These are phyloP conservation scores for Pharnaceum exiguum DNA, from an alignment of 148 eudicot species.

Conservation along the genomic window DNA sequence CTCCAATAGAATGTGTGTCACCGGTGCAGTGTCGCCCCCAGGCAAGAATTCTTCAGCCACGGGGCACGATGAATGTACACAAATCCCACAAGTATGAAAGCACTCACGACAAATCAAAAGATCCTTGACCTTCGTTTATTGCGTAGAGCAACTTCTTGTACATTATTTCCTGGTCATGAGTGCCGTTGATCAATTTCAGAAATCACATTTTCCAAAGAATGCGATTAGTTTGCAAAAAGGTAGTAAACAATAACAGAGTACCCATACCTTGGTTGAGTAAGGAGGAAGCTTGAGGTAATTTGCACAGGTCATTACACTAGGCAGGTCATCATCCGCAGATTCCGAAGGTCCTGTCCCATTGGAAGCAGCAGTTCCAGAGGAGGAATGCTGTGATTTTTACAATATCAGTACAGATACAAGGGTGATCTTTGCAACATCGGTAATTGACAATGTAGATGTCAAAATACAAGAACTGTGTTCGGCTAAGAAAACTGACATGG, in stretches of 20 bases:
- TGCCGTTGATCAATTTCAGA: neutral
- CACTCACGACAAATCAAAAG: slow-evolving; percentile 70
- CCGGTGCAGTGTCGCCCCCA: too few species aligned
- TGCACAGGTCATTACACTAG: slow-evolving; percentile 99
- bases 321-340: slow-evolving; percentile 81
- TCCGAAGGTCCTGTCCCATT: slow-evolving; percentile 56
- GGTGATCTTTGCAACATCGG: too few species aligned
- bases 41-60: too few species aligned
- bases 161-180: slow-evolving; percentile 66
- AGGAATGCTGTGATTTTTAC: slow-evolving; percentile 52
- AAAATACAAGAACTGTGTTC: too few species aligned
- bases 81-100: neutral
- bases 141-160: slow-evolving; percentile 87
- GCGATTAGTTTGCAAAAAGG: neutral
- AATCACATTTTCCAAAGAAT: neutral
- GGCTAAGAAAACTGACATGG: too few species aligned
- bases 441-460: too few species aligned
- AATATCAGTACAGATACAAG: neutral
- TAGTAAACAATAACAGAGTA: too few species aligned
- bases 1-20: neutral
- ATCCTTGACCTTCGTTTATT: slow-evolving; percentile 93
- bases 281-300: slow-evolving; percentile 98
- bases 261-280: slow-evolving; percentile 73
- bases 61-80: slow-evolving; percentile 6
- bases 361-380: slow-evolving; percentile 36